Percentiles rank a stretch among this genome's conserved stretches.
Conservation (phyloP, 495 filamentous ascomycete genomes). For the Cenococcum geophilum region DNA sequence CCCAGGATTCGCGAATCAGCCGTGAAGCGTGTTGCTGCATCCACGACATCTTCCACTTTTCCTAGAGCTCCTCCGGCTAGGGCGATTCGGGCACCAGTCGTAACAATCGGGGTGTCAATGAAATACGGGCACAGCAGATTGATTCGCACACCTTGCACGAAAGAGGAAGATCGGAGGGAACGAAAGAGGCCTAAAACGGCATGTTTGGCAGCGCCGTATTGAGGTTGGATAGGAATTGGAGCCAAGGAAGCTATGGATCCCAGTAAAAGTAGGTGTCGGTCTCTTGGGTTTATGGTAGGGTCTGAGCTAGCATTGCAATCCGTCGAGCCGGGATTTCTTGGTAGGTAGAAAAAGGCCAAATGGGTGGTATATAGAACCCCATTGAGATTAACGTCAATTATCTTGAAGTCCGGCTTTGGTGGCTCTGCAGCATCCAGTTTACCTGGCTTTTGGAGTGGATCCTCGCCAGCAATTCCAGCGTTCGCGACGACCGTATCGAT, state of each 20-base stretch:
- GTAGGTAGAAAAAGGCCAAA: constrained; percentile 56
- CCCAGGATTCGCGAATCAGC: constrained; percentile 49
- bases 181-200: constrained; percentile 59
- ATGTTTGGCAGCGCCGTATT: constrained; percentile 59
- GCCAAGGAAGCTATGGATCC: constrained; percentile 50
- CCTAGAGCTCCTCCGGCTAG: constrained; percentile 51
- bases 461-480: constrained; percentile 52
- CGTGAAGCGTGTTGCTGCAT: constrained; percentile 43
- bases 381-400: constrained; percentile 54
- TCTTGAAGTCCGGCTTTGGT: constrained; percentile 48
- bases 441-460: constrained; percentile 38
- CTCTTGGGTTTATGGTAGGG: constrained; percentile 29
- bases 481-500: constrained; percentile 63
- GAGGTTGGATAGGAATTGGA: constrained; percentile 43
- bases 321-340: constrained; percentile 36
- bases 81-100: constrained; percentile 38
- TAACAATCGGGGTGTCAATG: constrained; percentile 54
- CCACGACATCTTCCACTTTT: constrained; percentile 50
- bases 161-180: constrained; percentile 45
- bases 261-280: constrained; percentile 50
- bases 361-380: constrained; percentile 60
- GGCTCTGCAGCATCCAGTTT: constrained; percentile 42
- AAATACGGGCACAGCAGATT: constrained; percentile 63
- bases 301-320: constrained; percentile 20
- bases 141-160: constrained; percentile 47